A percentile compares a stretch with the other conserved stretches of the same genome.
phyloP scores from a whole-genome alignment of 148 eudicot species.

The Nyssa sinensis region DNA sequence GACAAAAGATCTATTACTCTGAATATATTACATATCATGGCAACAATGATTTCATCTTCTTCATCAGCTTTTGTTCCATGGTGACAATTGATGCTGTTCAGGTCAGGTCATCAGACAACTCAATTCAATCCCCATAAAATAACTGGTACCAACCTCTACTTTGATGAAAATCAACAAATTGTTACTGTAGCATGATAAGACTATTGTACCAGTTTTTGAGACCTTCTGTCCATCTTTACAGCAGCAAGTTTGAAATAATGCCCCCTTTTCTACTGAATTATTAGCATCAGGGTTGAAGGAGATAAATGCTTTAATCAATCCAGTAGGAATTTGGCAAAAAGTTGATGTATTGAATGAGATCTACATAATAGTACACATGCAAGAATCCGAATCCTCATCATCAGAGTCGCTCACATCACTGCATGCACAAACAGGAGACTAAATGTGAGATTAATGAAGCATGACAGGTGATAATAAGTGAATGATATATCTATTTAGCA shows the following conservation, averaged over 20 bases:
- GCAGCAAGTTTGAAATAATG: not conserved
- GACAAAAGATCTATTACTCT: not conserved
- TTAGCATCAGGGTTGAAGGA: no score
- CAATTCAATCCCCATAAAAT: not conserved
- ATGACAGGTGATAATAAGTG: not conserved
- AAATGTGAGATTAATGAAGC: not conserved
- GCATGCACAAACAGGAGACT: constrained; percentile 17
- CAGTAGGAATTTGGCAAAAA: constrained; percentile 6
- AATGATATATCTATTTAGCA: not conserved
- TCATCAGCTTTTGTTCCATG: not conserved
- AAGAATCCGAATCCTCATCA: constrained; percentile 45
- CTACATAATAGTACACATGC: constrained; percentile 51
- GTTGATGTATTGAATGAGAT: constrained; percentile 1
- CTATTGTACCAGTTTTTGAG: not conserved
- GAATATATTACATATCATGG: not conserved
- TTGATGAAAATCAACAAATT: no score
- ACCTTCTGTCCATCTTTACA: not conserved
- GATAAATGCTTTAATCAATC: constrained; percentile 4
- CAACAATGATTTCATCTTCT: not conserved
- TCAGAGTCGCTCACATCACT: constrained; percentile 51
- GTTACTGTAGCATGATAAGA: not conserved
- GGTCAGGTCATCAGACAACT: constrained; percentile 2
- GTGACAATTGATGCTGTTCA: not conserved
- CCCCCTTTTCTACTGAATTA: not conserved
- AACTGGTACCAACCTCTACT: not conserved